These are phyloP conservation scores for Aspergillus alliaceus DNA, from an alignment of 2,329 filamentous ascomycete species.

Conservation along the genomic window DNA sequence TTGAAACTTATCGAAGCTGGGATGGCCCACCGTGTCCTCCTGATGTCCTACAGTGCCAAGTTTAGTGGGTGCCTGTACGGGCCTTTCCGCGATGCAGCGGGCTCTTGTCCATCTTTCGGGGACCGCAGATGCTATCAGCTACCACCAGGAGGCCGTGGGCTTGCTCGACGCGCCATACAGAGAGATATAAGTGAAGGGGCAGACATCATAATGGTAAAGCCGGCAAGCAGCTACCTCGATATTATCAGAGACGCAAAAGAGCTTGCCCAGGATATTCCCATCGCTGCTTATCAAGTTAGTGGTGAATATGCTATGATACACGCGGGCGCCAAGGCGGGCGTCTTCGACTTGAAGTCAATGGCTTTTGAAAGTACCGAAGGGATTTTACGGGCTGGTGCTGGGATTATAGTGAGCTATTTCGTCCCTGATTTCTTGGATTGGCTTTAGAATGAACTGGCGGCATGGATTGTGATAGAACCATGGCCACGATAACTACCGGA, in stretches of 20 bases:
- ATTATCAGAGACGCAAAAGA: slow-evolving; percentile 98
- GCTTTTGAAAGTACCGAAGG: slow-evolving; percentile 93
- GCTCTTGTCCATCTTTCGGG: slow-evolving; percentile 85
- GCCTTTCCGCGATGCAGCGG: slow-evolving; percentile 94
- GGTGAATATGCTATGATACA: slow-evolving; percentile 99
- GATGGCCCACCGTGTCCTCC: slow-evolving; percentile 82
- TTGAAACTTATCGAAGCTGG: slow-evolving; percentile 94
- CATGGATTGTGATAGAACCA: not conserved
- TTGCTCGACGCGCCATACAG: slow-evolving; percentile 85
- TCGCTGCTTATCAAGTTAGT: slow-evolving; percentile 95
- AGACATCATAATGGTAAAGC: slow-evolving; percentile 99
- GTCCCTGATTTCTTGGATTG: slow-evolving; percentile 74
- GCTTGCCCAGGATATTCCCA: slow-evolving; percentile 82
- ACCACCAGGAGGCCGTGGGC: slow-evolving; percentile 84
- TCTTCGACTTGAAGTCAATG: slow-evolving; percentile 93
- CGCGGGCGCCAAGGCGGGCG: slow-evolving; percentile 89
- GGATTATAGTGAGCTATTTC: slow-evolving; percentile 92
- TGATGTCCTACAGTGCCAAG: slow-evolving; percentile 98
- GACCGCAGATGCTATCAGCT: slow-evolving; percentile 97
- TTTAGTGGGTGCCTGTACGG: slow-evolving; percentile 96
- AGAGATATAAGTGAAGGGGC: slow-evolving; percentile 92
- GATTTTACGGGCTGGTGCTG: slow-evolving; percentile 88
- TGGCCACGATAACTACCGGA: too few relatives aligned
- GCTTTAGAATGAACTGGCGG: slow-evolving; percentile 39
- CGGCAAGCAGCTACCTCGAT: slow-evolving; percentile 90